Evolutionary conservation across 2,329 filamentous ascomycete species (phyloP).

Genomic region (Talaromyces islandicus): DNA sequence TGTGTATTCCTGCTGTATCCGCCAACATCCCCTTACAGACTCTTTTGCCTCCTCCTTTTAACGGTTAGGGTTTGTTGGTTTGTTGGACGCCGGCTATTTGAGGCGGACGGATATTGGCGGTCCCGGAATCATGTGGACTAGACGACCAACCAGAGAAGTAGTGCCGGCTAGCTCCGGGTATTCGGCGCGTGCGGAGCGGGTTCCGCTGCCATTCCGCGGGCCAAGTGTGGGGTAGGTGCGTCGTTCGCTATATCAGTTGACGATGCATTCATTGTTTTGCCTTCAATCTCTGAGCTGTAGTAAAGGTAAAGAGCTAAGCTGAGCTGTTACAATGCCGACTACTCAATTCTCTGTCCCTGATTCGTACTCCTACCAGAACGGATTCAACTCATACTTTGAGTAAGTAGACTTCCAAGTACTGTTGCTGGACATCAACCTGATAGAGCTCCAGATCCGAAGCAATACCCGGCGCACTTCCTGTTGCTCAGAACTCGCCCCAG

Average conservation of each 20-base stretch:
- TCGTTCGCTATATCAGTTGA: neutral
- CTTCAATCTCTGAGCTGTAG: neutral
- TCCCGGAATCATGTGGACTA: too few species aligned
- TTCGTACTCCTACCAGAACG: constrained; percentile 71
- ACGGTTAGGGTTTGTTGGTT: neutral
- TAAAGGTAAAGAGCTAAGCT: neutral
- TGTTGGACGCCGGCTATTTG: constrained; percentile 2
- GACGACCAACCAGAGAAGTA: neutral
- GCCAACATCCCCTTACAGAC: constrained; percentile 5
- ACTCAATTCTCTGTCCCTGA: constrained; percentile 59
- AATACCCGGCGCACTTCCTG: constrained; percentile 64
- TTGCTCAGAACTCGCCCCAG: constrained; percentile 76
- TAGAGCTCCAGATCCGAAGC: constrained; percentile 60
- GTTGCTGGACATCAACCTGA: neutral
- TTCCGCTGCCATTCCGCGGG: neutral
- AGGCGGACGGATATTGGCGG: constrained; percentile 7
- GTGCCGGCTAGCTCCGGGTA: neutral
- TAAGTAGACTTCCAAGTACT: constrained; percentile 38
- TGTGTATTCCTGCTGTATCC: constrained; percentile 1
- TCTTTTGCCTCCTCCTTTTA: neutral
- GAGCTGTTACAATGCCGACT: constrained; percentile 50
- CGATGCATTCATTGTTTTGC: neutral
- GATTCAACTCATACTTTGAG: constrained; percentile 74
- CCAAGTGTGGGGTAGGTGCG: neutral
- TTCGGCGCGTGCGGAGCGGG: neutral